Evolutionary conservation across 805 yeast genomes (phyloP).

Genomic region (Yamadazyma philogaea): DNA sequence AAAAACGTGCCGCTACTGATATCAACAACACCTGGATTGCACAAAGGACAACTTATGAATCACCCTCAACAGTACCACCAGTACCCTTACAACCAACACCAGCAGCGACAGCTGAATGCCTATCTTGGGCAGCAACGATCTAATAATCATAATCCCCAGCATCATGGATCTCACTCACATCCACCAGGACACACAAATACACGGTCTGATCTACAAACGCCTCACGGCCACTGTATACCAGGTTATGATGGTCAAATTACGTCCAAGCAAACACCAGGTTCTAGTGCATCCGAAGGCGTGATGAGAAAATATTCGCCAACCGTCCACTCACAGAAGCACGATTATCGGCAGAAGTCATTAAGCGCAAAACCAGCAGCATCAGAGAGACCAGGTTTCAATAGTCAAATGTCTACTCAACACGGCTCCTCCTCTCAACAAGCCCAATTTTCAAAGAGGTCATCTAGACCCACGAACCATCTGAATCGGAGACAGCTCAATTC

Average conservation of each 20-base stretch:
- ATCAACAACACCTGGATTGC: neutral
- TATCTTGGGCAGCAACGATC: constrained; percentile 3
- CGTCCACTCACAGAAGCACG: neutral
- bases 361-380: neutral
- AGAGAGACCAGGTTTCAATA: neutral
- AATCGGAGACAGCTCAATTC: neutral
- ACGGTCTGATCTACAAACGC: neutral
- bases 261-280: neutral
- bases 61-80: constrained; percentile 1
- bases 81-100: neutral
- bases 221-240: neutral
- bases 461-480: neutral
- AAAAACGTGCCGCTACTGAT: neutral
- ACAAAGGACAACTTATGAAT: neutral
- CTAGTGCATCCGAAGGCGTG: neutral
- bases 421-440: constrained; percentile 3
- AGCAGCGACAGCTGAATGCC: neutral
- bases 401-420: constrained; percentile 1
- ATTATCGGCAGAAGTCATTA: neutral
- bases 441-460: neutral
- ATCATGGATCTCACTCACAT: neutral
- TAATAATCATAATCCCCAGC: neutral
- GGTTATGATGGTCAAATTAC: neutral
- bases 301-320: neutral
- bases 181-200: neutral